These are phyloP conservation scores for Solanum aculeatissimum DNA, from an alignment of 305 asterid genomes.

Conservation along the genomic window DNA sequence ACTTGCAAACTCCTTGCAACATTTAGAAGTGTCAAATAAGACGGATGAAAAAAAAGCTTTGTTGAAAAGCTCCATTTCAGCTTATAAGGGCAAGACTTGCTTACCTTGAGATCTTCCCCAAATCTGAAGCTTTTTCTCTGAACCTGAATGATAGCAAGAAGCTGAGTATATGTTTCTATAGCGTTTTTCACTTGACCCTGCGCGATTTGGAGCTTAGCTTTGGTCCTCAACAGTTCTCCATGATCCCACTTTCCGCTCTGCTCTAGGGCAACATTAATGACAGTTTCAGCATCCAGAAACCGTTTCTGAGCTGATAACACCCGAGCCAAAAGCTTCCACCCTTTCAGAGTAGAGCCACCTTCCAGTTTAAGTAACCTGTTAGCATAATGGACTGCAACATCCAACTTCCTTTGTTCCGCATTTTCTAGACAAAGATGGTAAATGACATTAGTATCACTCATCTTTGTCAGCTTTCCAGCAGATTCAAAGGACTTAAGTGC, in stretches of 20 bases:
- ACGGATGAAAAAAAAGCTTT: not conserved
- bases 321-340: slow-evolving; percentile 69
- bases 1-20: not conserved
- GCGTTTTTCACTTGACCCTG: slow-evolving; percentile 70
- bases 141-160: slow-evolving; percentile 77
- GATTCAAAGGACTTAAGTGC: slow-evolving; percentile 61
- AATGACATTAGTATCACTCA: slow-evolving; percentile 45
- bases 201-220: slow-evolving; percentile 76
- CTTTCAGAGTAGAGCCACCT: slow-evolving; percentile 48
- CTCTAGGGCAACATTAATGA: slow-evolving; percentile 57
- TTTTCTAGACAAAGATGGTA: slow-evolving; percentile 65
- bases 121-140: slow-evolving; percentile 49
- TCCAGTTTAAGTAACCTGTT: slow-evolving; percentile 55
- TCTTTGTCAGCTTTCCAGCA: slow-evolving; percentile 52
- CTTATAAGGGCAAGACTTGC: not conserved
- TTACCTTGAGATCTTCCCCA: slow-evolving; percentile 40
- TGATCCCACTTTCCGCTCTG: slow-evolving; percentile 90
- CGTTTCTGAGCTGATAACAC: slow-evolving; percentile 74
- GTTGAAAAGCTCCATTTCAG: not conserved
- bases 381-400: slow-evolving; percentile 51
- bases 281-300: slow-evolving; percentile 51
- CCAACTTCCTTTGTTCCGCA: slow-evolving; percentile 89
- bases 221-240: slow-evolving; percentile 64
- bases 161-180: slow-evolving; percentile 55
- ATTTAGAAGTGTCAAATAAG: not conserved